phyloP scores from a whole-genome alignment of 2,329 filamentous ascomycete genomes.

The Fusarium buxicola region DNA sequence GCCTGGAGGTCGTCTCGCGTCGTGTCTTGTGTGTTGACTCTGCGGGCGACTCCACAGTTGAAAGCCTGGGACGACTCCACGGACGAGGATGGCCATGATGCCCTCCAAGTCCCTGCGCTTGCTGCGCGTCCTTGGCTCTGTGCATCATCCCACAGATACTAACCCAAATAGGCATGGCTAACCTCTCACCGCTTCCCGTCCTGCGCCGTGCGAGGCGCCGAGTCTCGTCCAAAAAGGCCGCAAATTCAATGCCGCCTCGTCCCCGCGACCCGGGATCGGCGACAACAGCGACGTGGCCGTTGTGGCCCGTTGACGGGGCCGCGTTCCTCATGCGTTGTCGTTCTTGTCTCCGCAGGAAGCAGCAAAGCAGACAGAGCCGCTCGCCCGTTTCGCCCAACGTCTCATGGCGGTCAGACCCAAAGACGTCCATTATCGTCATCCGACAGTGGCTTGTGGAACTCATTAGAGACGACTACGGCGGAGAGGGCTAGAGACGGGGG shows the following conservation, averaged over 20 bases:
- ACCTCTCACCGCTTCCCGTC: conserved; percentile 45
- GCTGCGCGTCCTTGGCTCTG: conserved; percentile 39
- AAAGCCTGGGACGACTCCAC: conserved; percentile 14
- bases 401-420: conserved; percentile 46
- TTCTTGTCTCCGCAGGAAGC: conserved; percentile 25
- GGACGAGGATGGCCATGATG: conserved; percentile 13
- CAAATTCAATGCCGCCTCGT: conserved; percentile 39
- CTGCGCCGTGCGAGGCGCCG: conserved; percentile 23
- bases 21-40: conserved; percentile 7
- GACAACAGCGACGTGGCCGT: conserved; percentile 34
- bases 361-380: conserved; percentile 20
- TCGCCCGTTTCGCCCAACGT: conserved; percentile 25
- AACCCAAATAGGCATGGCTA: conserved; percentile 44
- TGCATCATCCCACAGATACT: conserved; percentile 40
- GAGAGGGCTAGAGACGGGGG: background rate
- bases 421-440: conserved; percentile 35
- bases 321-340: conserved; percentile 22
- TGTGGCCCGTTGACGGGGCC: conserved; percentile 13
- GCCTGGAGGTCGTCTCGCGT: background rate
- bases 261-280: conserved; percentile 30
- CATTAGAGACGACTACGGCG: background rate
- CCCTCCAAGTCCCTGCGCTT: conserved; percentile 33
- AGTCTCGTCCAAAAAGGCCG: conserved; percentile 40
- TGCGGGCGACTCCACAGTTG: conserved; percentile 15
- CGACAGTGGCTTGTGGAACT: conserved; percentile 7